Evolutionary conservation across 2,329 filamentous ascomycete genomes (phyloP), one percentile per base, ranked within the genome.

Genomic region (Paracoccidioides brasiliensis): DNA sequence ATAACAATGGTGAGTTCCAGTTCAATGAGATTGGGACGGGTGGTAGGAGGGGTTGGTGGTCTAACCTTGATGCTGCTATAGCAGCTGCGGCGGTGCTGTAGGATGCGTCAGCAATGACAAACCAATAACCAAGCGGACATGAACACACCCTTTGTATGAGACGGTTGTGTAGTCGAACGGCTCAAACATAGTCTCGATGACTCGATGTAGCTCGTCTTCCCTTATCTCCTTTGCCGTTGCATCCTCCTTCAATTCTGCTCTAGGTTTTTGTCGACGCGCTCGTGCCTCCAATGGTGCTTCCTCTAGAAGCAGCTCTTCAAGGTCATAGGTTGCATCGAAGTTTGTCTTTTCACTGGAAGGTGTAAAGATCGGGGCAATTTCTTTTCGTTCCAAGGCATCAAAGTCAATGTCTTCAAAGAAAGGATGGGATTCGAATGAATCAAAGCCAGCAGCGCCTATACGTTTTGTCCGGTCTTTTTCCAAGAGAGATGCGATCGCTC

Each of bases 311-410:
- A 98, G 72, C 69, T 98, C 93, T 68, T 98, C 93, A 52, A 98
- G 74, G 70, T 98, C 93, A 67, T 98, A 97, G 0, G 93, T 98
- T 4, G 93, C 93, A 70, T 98, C 93, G 62, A 98, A 98, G 69
- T 98, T 98, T 3, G 93, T 97, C 79, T 98, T 98, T 51, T 97
- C 93, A 55, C 89, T 90, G 0, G 91, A 95, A 0, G 93, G 93
- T 22, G 86, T 81, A 68, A 98, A 98, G 3, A 97, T 83, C 0
- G 93, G 93, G 63, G 90, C 85, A 46, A 97, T 84, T 66, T 90
- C 83, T 69, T 96, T 97, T 60, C 82, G 78, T 68, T 95, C 88
- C 40, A 98, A 73, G 0, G 84, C 83, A 12, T 81, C 82, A 62
- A 98, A 98, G 67, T 97, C 86, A 62, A 97, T 81, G 2, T 80